These are phyloP conservation scores for Fusarium tricinctum DNA, from an alignment of 2,329 filamentous ascomycete species.

Conservation along the genomic window DNA sequence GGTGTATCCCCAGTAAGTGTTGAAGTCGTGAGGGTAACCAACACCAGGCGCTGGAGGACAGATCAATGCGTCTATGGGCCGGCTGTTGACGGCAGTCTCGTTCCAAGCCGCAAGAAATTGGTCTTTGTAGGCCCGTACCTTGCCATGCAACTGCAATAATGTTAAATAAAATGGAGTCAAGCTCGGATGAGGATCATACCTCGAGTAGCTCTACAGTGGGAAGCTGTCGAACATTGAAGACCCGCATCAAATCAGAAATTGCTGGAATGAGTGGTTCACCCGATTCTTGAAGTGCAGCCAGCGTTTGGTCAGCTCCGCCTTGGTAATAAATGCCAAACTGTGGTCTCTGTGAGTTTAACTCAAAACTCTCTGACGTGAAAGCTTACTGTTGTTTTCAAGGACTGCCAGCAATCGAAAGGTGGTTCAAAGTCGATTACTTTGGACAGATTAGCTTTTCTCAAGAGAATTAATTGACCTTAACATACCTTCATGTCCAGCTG, in stretches of 20 bases:
- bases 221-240: slow-evolving; percentile 2
- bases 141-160: not conserved
- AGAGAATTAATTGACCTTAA: accelerated
- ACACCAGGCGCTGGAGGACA: slow-evolving; percentile 11
- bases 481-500: slow-evolving; percentile 19
- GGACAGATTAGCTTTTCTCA: accelerated
- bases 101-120: slow-evolving; percentile 6
- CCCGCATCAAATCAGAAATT: slow-evolving; percentile 10
- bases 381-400: not conserved
- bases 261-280: slow-evolving; percentile 25
- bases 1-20: slow-evolving; percentile 31
- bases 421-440: slow-evolving; percentile 24
- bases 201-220: slow-evolving; percentile 5
- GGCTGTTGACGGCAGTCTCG: not conserved
- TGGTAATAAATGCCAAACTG: slow-evolving; percentile 28
- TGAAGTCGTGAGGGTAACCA: slow-evolving; percentile 25
- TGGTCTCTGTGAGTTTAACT: not conserved
- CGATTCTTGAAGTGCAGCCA: not conserved
- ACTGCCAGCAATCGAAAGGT: slow-evolving; percentile 29
- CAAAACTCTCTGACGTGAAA: accelerated
- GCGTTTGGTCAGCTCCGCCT: not conserved
- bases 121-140: slow-evolving; percentile 3
- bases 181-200: not conserved
- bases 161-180: not conserved
- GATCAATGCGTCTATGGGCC: slow-evolving; percentile 16